Percentiles rank a stretch among this genome's conserved stretches.
These are phyloP conservation scores for Trichosporon sp. DNA, from an alignment of 1,284 basidiomycete genomes.

Conservation along the genomic window DNA sequence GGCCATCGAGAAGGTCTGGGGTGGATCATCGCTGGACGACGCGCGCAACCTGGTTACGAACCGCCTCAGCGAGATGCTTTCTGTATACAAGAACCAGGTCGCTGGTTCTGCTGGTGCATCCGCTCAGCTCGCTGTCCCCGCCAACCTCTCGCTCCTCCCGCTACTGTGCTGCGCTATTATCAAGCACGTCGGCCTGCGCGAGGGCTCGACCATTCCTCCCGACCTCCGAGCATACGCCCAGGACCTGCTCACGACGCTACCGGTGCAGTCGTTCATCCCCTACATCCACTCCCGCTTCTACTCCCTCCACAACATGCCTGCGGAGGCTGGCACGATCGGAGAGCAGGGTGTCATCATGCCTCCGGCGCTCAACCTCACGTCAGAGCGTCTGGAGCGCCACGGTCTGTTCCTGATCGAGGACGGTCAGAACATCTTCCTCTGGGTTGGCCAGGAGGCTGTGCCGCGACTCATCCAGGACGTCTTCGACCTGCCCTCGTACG, in stretches of 20 bases:
- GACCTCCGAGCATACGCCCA: slow-evolving; percentile 95
- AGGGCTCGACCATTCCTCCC: slow-evolving; percentile 91
- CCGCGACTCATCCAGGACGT: slow-evolving; percentile 91
- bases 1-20: slow-evolving; percentile 87
- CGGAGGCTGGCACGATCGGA: slow-evolving; percentile 44
- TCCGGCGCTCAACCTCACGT: slow-evolving; percentile 76
- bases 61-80: slow-evolving; percentile 83
- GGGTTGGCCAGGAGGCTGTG: slow-evolving; percentile 94
- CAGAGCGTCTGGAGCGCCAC: slow-evolving; percentile 88
- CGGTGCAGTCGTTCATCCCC: slow-evolving; percentile 82
- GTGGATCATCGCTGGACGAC: slow-evolving; percentile 74
- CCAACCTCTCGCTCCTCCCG: slow-evolving; percentile 91
- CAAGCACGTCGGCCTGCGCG: slow-evolving; percentile 92
- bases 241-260: slow-evolving; percentile 82
- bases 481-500: slow-evolving; percentile 83
- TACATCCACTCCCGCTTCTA: slow-evolving; percentile 95
- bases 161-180: slow-evolving; percentile 80
- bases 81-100: slow-evolving; percentile 94
- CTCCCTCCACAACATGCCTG: slow-evolving; percentile 86
- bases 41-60: slow-evolving; percentile 84
- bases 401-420: slow-evolving; percentile 97
- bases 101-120: slow-evolving; percentile 86
- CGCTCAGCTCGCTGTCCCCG: slow-evolving; percentile 84
- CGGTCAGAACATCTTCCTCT: slow-evolving; percentile 95
- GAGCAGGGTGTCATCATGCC: slow-evolving; percentile 41